Evolutionary conservation across 129 eudicot genomes (phyloP), one percentile per base, ranked within the genome.

Genomic region (Solidago caesia): DNA sequence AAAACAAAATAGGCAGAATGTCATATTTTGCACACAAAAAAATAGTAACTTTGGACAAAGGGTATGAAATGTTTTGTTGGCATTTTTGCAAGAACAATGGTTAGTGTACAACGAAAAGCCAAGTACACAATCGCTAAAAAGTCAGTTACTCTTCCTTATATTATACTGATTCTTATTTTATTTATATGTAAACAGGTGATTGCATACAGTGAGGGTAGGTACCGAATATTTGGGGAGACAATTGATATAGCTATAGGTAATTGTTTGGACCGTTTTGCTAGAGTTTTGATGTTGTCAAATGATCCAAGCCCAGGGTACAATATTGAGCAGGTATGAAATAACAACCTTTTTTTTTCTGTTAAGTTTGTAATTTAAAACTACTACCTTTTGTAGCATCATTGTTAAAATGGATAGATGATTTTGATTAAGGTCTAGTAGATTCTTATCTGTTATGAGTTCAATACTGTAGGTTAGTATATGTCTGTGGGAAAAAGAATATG

Each of bases 281-380:
- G 97, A 45, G 97, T 91, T 71, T 85, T 91, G 56, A 86, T 73
- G 33, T 57, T 91, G 81, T 91, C 97, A 58, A 91, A 91, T 77
- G 97, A 91, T 88, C 97, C 97, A 5, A 89, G 92, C 63, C 97
- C 97, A 5, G 97, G 97, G 15, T 91, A 91, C 87, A 91, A 91
- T 77, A 91, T 91, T 69, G 97, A 91, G 85, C 97, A 91, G 96
- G 97, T 91, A 75, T 49, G 71, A 71, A 8, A 65, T 65, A 2
- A 4, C 15, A 11, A 4, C 66, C 2, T 61, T 10, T 4, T 29
- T 15, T 61, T 9, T 21, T 21, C 5, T 61, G 67, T 21, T 8
- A 45, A 68, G 14, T 12, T 53, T 53, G 59, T 13, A 11, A 12
- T 14, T 2, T 53, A n/a, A 10, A 52, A 52, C n/a, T 13, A 52